Evolutionary conservation across 371 early-diverging fungal species (phyloP), one percentile per base, ranked within the genome.

Genomic region (Enterocytospora artemiae): DNA sequence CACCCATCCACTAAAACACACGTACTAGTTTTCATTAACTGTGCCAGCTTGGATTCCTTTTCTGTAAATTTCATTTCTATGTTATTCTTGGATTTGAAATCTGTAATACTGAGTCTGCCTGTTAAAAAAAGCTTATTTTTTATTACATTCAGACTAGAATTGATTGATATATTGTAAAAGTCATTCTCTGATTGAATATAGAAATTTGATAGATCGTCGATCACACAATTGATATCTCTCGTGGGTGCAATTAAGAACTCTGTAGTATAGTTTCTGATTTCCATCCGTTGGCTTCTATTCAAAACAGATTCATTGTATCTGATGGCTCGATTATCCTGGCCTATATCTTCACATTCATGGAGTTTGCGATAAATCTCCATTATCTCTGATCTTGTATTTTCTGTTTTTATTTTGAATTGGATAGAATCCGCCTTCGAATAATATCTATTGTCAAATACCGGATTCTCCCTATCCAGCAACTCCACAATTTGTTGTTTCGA

Each of bases 351-450:
- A 20, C 4, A 5, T 7, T 46, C 48, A 12, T 39, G 12, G 18
- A 12, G 18, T 18, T 7, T 46, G 16, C 25, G 7, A 7, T 31
- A 62, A 12, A 28, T 27, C 32, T 36, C 16, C n/a, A 44, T 18
- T 7, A 64, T 54, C 37, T 64, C 64, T 18, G 4, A 2, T 36
- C 16, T 34, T 7, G 43, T 57, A 7, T 5, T 7, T 37, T 64
- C 64, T 22, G 57, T 48, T 49, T 57, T 64, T 5, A 64, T 7
- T 14, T 43, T 28, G 30, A 64, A 64, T 4, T 33, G 4, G 3
- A 44, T 32, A 49, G 2, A 20, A 14, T 33, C 3, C 12, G 4
- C 7, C 9, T 5, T 33, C 7, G 20, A n/a, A 7, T 27, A 48
- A 9, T 9, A 25, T 7, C 48, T 18, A 14, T 46, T 28, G 9